Evolutionary conservation across 495 filamentous ascomycete genomes (phyloP), one percentile per base, ranked within the genome.

Genomic region (Neurospora sp.): DNA sequence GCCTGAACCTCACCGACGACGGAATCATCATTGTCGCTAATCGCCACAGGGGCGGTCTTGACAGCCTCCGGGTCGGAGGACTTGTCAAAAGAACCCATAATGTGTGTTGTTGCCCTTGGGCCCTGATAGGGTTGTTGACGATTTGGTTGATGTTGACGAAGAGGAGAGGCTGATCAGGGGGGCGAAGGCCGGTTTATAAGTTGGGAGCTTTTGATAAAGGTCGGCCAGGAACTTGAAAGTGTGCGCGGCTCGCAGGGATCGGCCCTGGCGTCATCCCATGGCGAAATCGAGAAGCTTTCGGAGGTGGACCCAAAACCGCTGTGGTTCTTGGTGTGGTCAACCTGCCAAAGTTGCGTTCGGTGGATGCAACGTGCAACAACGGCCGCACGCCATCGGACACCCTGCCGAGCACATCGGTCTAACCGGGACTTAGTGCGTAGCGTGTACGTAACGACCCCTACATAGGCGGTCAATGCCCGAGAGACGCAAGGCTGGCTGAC

Each of bases 1-100:
- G 77, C 70, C 71, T 77, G 44, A 39, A 80, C 9, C 68, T 79
- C 78, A 69, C 78, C 77, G 71, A 75, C 73, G 40, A 53, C 53
- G 6, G 70, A 72, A 3, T 20, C 40, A 16, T 68, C 70, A 59
- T 73, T 69, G 72, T 73, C 70, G 53, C 73, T 70, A 18, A 37
- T 20, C 35, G 27, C 74, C 70, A 69, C 72, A 14, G 44, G 69
- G 18, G 71, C 38, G 14, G 61, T 22, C 61, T 69, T 65, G 53
- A 65, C 53, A 35, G 53, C 70, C 53, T 73, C 74, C 9, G 27
- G 16, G 42, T 48, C 71, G 40, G 74, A 70, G 70, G 70, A 27
- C 38, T 76, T 74, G 68, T 74, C 70, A 22, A 74, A 76, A 38
- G 72, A 16, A 45, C 69, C 76, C 76, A 78, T 76, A 48, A 20